phyloP scores from a whole-genome alignment of 2,329 filamentous ascomycete species.

The Mycogone perniciosa region DNA sequence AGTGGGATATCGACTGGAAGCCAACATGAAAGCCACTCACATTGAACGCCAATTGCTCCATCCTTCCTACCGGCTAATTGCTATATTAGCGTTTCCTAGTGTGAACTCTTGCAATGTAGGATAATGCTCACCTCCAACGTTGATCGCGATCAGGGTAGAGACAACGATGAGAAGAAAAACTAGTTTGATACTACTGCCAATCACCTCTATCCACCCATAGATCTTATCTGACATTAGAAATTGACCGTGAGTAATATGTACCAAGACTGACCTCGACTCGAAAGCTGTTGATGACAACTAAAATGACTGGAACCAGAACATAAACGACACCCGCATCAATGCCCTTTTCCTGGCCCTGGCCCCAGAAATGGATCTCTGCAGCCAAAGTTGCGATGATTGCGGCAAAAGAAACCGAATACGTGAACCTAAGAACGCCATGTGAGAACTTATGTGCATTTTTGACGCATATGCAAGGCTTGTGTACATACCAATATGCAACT shows the following conservation, averaged over 20 bases:
- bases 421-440: constrained; percentile 19
- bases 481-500: constrained; percentile 26
- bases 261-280: constrained; percentile 18
- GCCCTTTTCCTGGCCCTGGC: constrained; percentile 7
- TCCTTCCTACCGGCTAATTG: background rate
- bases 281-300: constrained; percentile 20
- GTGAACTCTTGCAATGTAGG: background rate
- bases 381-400: constrained; percentile 21
- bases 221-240: constrained; percentile 13
- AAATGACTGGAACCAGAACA: constrained; percentile 18
- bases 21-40: background rate
- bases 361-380: constrained; percentile 22
- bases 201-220: constrained; percentile 24
- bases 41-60: background rate
- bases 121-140: constrained; percentile 3
- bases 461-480: background rate
- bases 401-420: constrained; percentile 23
- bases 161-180: constrained; percentile 20
- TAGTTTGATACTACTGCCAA: constrained; percentile 21
- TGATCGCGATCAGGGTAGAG: constrained; percentile 18
- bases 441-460: background rate
- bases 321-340: constrained; percentile 19
- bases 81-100: background rate
- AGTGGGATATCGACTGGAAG: background rate
- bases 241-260: background rate